Conservation (phyloP, 2,329 filamentous ascomycete species). For the Diatrype stigma region DNA sequence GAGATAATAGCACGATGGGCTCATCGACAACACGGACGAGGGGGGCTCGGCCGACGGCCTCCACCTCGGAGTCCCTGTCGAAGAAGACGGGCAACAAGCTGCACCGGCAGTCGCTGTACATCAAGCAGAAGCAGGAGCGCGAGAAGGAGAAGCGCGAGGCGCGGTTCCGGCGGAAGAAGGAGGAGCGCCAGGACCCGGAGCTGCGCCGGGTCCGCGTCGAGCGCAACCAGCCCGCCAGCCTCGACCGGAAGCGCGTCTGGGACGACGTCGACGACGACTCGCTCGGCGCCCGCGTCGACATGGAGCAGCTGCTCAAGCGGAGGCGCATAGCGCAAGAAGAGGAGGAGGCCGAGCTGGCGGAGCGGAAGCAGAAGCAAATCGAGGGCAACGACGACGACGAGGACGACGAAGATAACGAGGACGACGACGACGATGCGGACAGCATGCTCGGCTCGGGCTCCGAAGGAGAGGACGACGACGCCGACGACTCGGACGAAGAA, state of each 20-base stretch:
- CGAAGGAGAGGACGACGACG: conserved; percentile 49
- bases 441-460: conserved; percentile 74
- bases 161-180: conserved; percentile 74
- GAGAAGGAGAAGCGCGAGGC: conserved; percentile 72
- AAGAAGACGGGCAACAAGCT: conserved; percentile 66
- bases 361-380: conserved; percentile 32
- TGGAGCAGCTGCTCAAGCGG: conserved; percentile 53
- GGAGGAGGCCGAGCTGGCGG: conserved; percentile 25
- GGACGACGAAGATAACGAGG: conserved; percentile 38
- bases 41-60: not conserved
- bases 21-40: too few species aligned
- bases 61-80: conserved; percentile 14
- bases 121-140: conserved; percentile 73
- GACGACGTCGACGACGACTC: conserved; percentile 67
- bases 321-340: conserved; percentile 49
- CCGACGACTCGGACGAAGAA: conserved; percentile 34
- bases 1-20: too few species aligned
- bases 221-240: conserved; percentile 73
- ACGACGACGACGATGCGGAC: conserved; percentile 60
- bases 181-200: conserved; percentile 78
- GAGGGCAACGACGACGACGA: conserved; percentile 42
- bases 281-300: conserved; percentile 51
- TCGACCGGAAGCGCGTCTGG: conserved; percentile 88
- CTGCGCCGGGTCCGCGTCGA: conserved; percentile 69
- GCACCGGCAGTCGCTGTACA: conserved; percentile 70